Conservation (phyloP, 257 asterid genomes). For the Solanum rostratum region DNA sequence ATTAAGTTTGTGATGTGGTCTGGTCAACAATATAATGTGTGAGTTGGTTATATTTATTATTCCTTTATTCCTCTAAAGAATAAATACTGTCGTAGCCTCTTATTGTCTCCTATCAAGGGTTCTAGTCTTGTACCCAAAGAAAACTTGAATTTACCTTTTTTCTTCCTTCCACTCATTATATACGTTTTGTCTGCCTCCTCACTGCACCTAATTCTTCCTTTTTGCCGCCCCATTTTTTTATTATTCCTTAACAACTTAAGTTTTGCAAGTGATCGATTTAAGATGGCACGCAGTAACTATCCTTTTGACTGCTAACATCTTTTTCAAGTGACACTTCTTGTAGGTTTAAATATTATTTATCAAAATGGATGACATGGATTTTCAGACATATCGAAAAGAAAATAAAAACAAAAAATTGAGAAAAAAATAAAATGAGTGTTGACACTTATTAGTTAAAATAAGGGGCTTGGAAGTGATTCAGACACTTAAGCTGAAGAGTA, state of each 20-base stretch:
- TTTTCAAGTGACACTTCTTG: not conserved
- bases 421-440: too few species aligned
- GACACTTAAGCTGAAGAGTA: not conserved
- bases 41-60: not conserved
- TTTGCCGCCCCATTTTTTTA: not conserved
- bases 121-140: conserved; percentile 34
- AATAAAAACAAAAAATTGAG: too few species aligned
- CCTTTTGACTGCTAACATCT: not conserved
- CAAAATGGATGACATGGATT: not conserved
- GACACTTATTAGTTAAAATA: too few species aligned
- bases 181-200: not conserved
- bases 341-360: not conserved
- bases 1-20: not conserved
- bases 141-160: conserved; percentile 8
- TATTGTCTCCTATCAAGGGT: conserved; percentile 35
- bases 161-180: not conserved
- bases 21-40: conserved; percentile 22
- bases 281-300: not conserved
- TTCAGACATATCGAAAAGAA: not conserved
- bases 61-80: conserved; percentile 22
- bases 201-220: not conserved
- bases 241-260: not conserved
- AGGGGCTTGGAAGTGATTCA: not conserved
- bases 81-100: conserved; percentile 30
- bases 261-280: not conserved